phyloP scores from a whole-genome alignment of 2,329 filamentous ascomycete genomes.

The Aspergillus puulaauensis region DNA sequence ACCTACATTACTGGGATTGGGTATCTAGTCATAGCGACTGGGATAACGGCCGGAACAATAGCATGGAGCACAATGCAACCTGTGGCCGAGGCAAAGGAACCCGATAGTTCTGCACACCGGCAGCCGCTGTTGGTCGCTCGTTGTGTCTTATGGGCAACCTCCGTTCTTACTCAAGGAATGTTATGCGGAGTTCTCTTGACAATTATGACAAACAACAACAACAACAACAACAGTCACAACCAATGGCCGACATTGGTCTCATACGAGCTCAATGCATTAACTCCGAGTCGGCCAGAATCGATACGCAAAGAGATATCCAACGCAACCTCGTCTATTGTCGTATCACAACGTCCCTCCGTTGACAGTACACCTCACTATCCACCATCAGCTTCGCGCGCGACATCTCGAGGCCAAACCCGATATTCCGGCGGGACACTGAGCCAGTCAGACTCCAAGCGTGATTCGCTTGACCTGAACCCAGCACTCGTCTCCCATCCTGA shows the following conservation, averaged over 20 bases:
- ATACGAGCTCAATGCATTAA: constrained; percentile 23
- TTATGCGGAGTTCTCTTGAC: constrained; percentile 31
- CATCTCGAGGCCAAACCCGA: constrained; percentile 28
- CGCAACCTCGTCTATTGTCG: constrained; percentile 12
- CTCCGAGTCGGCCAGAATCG: constrained; percentile 14
- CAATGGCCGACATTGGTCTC: constrained; percentile 25
- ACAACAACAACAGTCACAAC: constrained; percentile 7
- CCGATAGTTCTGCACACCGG: background rate
- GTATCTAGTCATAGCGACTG: constrained; percentile 29
- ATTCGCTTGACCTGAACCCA: constrained; percentile 24
- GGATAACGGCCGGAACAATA: constrained; percentile 28
- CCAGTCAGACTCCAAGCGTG: constrained; percentile 22
- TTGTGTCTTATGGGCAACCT: constrained; percentile 36
- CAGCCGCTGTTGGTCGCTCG: constrained; percentile 33
- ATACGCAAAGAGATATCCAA: constrained; percentile 7
- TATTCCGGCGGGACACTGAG: constrained; percentile 33
- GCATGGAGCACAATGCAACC: constrained; percentile 20
- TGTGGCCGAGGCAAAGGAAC: constrained; percentile 4
- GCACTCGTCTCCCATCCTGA: constrained; percentile 14
- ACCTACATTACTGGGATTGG: constrained; percentile 20
- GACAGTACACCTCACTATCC: constrained; percentile 14
- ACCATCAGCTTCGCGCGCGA: constrained; percentile 25
- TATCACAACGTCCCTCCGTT: constrained; percentile 13
- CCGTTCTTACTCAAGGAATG: constrained; percentile 31
- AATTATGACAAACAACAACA: constrained; percentile 11